phyloP scores from a whole-genome alignment of 768 basidiomycete species.

The Boletus eberwhitei region DNA sequence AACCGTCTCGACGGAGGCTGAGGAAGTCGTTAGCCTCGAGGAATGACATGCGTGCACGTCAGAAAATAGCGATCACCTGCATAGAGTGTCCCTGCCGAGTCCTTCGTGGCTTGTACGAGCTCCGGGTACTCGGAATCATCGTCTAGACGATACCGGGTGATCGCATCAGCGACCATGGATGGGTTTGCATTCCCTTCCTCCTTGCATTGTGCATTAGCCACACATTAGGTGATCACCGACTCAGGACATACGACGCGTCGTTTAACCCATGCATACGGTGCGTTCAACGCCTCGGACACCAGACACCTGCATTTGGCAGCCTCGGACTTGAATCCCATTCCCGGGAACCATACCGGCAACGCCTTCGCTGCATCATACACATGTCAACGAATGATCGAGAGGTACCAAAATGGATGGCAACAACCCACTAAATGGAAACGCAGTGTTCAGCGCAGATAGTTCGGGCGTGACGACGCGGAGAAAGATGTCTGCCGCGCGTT shows the following conservation, averaged over 20 bases:
- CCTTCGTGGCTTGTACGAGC: slow-evolving; percentile 16
- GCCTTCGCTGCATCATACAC: slow-evolving; percentile 10
- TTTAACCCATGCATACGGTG: slow-evolving; percentile 12
- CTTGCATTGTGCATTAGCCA: not conserved
- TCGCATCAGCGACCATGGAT: slow-evolving; percentile 20
- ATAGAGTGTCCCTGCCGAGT: slow-evolving; percentile 17
- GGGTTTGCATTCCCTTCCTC: slow-evolving; percentile 6
- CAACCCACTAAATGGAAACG: slow-evolving; percentile 16
- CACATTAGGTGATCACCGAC: not conserved
- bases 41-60: too few species aligned
- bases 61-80: slow-evolving; percentile 11
- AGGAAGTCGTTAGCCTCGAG: not conserved
- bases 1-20: slow-evolving; percentile 34
- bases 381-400: not conserved
- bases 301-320: slow-evolving; percentile 10
- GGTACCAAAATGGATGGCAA: not conserved
- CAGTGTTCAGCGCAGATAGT: not conserved
- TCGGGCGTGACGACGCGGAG: not conserved
- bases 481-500: slow-evolving; percentile 7
- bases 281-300: slow-evolving; percentile 4
- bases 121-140: not conserved
- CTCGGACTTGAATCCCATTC: slow-evolving; percentile 20
- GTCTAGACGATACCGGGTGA: slow-evolving; percentile 1
- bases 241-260: not conserved
- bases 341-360: slow-evolving; percentile 26